Conservation (phyloP, 805 yeast species). For the Lachancea meyersii region DNA sequence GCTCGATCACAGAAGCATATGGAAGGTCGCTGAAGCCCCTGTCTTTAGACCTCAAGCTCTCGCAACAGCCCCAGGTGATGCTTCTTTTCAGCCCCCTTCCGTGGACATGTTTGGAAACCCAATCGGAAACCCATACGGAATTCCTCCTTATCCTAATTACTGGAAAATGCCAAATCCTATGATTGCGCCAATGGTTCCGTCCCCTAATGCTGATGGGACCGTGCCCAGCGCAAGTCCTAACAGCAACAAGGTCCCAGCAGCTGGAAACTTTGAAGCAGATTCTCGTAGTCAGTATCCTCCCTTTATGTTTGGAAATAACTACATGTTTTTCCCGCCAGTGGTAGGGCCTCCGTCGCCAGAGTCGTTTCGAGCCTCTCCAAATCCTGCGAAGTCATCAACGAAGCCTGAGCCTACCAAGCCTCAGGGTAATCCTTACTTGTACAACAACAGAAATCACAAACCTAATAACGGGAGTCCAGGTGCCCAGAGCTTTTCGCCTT, state of each 20-base stretch:
- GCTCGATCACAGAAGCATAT: constrained; percentile 11
- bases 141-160: constrained; percentile 7
- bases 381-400: background rate
- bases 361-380: constrained; percentile 3
- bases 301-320: constrained; percentile 5
- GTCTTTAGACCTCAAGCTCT: constrained; percentile 21
- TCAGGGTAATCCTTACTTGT: constrained; percentile 9
- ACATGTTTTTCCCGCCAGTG: constrained; percentile 8
- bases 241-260: background rate
- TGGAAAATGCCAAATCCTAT: constrained; percentile 5
- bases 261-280: background rate
- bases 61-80: background rate
- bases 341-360: constrained; percentile 20
- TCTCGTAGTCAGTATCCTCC: constrained; percentile 17
- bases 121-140: background rate
- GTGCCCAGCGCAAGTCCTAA: background rate
- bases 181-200: constrained; percentile 16
- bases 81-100: constrained; percentile 3
- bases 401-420: background rate
- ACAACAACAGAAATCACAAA: constrained; percentile 4
- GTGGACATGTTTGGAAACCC: constrained; percentile 2
- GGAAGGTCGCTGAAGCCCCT: constrained; percentile 28
- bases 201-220: constrained; percentile 1
- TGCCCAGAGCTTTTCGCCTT: background rate
- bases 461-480: constrained; percentile 1